A percentile compares a stretch with the other conserved stretches of the same genome.
Conservation (phyloP, 352 stramenopile genomes). For the Globisporangium mamillatum region DNA sequence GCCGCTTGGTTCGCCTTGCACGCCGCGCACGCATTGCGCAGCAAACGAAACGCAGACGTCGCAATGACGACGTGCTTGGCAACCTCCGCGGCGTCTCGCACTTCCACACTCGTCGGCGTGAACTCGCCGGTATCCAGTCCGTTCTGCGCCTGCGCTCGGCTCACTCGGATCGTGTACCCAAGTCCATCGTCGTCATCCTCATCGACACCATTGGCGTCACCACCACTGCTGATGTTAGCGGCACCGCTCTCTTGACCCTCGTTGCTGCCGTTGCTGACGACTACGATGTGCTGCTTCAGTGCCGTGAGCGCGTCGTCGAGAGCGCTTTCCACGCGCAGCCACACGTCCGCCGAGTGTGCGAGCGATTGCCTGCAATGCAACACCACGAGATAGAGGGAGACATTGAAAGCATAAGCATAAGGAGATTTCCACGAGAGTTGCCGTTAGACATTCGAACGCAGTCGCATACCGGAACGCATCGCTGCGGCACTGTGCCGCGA, state of each 20-base stretch:
- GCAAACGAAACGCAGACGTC: conserved; percentile 60
- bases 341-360: conserved; percentile 22
- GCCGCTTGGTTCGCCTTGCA: conserved; percentile 48
- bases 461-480: conserved; percentile 42
- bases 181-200: conserved; percentile 53
- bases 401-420: not conserved
- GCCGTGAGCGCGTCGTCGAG: conserved; percentile 16
- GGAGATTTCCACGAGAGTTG: too few species aligned
- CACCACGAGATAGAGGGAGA: not conserved
- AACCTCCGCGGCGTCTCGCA: conserved; percentile 18
- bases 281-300: conserved; percentile 18
- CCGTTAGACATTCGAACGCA: not conserved
- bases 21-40: conserved; percentile 67
- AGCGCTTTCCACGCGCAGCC: conserved; percentile 17
- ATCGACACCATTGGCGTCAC: not conserved
- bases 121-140: conserved; percentile 28
- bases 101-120: conserved; percentile 24
- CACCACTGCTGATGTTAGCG: not conserved
- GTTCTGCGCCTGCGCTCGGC: conserved; percentile 21
- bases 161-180: conserved; percentile 64
- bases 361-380: conserved; percentile 16
- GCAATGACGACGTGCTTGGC: conserved; percentile 16
- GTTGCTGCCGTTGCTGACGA: conserved; percentile 6
- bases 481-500: conserved; percentile 51
- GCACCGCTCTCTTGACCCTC: not conserved